A percentile compares a stretch with the other conserved stretches of the same genome.
phyloP scores from a whole-genome alignment of 345 rosid genomes.

The Aegle marmelos region DNA sequence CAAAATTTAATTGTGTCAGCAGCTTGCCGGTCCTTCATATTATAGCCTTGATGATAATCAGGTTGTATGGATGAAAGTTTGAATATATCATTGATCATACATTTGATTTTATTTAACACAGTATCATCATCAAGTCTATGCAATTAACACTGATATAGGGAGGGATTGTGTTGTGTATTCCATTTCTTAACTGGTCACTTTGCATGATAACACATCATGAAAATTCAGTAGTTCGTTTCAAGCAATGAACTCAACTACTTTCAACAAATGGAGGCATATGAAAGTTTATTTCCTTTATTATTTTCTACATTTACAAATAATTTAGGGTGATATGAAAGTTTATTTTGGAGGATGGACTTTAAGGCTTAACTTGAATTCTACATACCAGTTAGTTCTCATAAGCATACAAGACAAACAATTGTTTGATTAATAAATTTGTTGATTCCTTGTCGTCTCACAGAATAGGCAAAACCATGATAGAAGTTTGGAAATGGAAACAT shows the following conservation, averaged over 20 bases:
- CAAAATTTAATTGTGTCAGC: not conserved
- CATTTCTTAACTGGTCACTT: not conserved
- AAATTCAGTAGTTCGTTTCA: not conserved
- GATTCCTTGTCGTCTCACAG: slow-evolving; percentile 15
- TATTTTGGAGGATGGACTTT: not conserved
- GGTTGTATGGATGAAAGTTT: not conserved
- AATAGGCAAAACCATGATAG: slow-evolving; percentile 22
- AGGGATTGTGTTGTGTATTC: not conserved
- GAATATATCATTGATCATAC: not conserved
- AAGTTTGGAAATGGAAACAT: slow-evolving; percentile 62
- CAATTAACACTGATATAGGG: not conserved
- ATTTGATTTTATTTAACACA: not conserved
- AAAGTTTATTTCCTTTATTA: not conserved
- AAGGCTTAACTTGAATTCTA: not conserved
- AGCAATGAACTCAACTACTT: not conserved
- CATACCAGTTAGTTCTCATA: not conserved
- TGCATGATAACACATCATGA: not conserved
- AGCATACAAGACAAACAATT: not conserved
- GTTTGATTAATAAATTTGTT: not conserved
- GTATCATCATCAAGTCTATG: not conserved
- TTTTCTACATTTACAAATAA: not conserved
- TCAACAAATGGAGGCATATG: not conserved
- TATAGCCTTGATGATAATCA: not conserved
- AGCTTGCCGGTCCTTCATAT: not conserved
- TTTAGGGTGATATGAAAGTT: not conserved